Conservation (phyloP, 73 alveolate species). For the Tetrahymena malaccensis region DNA sequence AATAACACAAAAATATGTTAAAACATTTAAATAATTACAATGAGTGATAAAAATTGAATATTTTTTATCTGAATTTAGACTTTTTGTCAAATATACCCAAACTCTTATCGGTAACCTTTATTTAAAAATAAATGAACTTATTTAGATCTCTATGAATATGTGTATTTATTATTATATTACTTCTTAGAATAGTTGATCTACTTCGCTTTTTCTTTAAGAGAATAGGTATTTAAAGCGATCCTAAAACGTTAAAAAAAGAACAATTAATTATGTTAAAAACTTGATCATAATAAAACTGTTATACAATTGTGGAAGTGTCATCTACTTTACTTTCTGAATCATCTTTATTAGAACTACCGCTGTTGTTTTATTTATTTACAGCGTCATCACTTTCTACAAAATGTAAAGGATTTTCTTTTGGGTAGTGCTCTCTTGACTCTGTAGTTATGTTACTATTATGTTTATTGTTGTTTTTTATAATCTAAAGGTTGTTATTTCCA, state of each 20-base stretch:
- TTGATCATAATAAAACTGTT: too few species aligned
- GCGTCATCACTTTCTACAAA: not conserved
- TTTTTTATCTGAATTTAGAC: not conserved
- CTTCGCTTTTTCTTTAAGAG: not conserved
- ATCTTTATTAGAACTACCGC: not conserved
- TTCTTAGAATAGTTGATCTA: not conserved
- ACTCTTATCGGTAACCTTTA: not conserved
- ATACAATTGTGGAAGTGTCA: not conserved
- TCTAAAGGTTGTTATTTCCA: not conserved
- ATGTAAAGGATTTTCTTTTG: not conserved
- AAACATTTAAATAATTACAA: not conserved
- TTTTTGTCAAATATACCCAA: not conserved
- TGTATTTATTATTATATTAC: not conserved
- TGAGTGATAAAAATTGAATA: not conserved
- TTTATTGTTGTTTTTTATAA: too few species aligned
- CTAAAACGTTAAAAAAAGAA: not conserved
- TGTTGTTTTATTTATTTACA: not conserved
- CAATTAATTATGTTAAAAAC: not conserved
- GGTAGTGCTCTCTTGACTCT: not conserved
- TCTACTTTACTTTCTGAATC: not conserved
- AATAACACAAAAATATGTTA: not conserved
- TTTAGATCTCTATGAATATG: not conserved
- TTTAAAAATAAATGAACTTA: too few species aligned
- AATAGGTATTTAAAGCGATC: not conserved
- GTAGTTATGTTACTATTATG: not conserved